Evolutionary conservation across 2,329 filamentous ascomycete species (phyloP).

Genomic region (Alternaria viburni): DNA sequence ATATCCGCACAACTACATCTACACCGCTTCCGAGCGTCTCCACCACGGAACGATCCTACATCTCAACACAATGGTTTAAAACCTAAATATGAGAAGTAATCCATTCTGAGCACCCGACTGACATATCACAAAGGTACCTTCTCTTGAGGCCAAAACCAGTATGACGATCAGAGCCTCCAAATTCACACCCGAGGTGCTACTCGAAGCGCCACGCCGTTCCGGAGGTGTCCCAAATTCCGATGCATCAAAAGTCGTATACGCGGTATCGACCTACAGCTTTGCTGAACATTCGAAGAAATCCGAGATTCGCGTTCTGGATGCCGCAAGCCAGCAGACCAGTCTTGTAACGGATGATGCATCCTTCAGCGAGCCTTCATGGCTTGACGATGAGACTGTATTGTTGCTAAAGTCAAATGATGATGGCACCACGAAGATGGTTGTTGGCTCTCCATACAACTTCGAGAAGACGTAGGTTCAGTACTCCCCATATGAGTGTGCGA

Average conservation of each 20-base stretch:
- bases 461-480: conserved; percentile 33
- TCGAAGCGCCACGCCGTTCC: conserved; percentile 76
- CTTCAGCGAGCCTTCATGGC: conserved; percentile 77
- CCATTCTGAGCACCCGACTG: not conserved
- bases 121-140: not conserved
- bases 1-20: not conserved
- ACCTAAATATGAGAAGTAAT: too few species aligned
- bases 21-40: not conserved
- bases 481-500: not conserved
- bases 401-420: conserved; percentile 57
- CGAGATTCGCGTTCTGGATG: conserved; percentile 74
- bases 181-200: conserved; percentile 78
- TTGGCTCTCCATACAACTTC: conserved; percentile 43
- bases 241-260: conserved; percentile 70
- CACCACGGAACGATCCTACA: not conserved
- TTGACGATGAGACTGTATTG: conserved; percentile 70
- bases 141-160: not conserved
- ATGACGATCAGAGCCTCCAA: conserved; percentile 76
- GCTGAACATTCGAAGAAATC: conserved; percentile 70
- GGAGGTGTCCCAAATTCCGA: conserved; percentile 71
- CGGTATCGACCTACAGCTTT: conserved; percentile 80
- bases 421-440: conserved; percentile 48
- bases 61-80: not conserved
- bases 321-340: conserved; percentile 69
- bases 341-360: conserved; percentile 69